phyloP scores from a whole-genome alignment of 257 asterid genomes.

The Misopates orontium region DNA sequence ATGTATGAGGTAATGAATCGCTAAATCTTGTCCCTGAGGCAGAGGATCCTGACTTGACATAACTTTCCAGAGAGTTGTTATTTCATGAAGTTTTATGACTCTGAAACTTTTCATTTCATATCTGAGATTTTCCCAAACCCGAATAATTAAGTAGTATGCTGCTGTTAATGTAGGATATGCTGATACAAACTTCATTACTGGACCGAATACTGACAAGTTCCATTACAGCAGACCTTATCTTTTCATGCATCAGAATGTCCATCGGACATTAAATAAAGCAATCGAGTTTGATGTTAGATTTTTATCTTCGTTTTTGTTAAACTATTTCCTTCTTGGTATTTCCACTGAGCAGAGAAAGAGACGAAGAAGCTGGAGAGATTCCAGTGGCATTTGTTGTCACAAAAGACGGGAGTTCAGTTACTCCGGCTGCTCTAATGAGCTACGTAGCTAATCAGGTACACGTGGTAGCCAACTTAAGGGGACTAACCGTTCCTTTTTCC shows the following conservation, averaged over 20 bases:
- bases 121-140: too few species aligned
- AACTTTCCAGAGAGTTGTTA: not conserved
- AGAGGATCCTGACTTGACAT: not conserved
- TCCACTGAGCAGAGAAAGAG: slow-evolving; percentile 41
- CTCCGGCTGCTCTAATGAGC: slow-evolving; percentile 49
- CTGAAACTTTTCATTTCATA: not conserved
- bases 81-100: not conserved
- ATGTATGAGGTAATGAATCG: not conserved
- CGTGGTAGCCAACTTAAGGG: not conserved
- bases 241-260: too few species aligned
- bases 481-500: not conserved
- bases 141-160: too few species aligned
- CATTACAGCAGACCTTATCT: too few species aligned
- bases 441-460: slow-evolving; percentile 69
- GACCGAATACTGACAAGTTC: too few species aligned
- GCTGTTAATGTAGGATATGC: not conserved
- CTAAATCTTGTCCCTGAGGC: not conserved
- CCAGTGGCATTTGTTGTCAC: slow-evolving; percentile 83
- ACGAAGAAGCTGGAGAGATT: slow-evolving; percentile 85
- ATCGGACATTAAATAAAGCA: too few species aligned
- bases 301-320: not conserved
- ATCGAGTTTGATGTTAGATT: too few species aligned
- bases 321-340: not conserved
- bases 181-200: not conserved
- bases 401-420: slow-evolving; percentile 47